Percentiles rank a stretch among this genome's conserved stretches.
Evolutionary conservation across 2,329 filamentous ascomycete species (phyloP).

Genomic region (Torrubiella hemipterigena): DNA sequence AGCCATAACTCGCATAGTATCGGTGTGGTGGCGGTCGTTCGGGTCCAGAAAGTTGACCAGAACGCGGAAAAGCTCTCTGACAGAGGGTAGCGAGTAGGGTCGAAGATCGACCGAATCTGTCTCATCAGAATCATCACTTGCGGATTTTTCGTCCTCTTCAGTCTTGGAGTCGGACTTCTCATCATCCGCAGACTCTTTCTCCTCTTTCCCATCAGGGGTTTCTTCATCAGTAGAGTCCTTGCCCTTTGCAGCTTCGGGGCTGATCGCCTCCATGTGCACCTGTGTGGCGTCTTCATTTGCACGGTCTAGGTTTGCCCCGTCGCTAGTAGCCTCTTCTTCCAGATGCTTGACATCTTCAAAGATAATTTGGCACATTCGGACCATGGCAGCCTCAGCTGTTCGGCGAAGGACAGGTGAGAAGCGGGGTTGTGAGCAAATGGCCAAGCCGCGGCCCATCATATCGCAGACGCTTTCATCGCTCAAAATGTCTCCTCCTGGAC

Average conservation of each 20-base stretch:
- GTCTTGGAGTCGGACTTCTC: slow-evolving; percentile 7
- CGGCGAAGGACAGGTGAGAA: slow-evolving; percentile 83
- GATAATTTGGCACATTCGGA: slow-evolving; percentile 98
- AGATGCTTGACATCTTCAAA: slow-evolving; percentile 86
- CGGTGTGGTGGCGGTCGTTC: slow-evolving; percentile 82
- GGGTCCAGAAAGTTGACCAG: slow-evolving; percentile 89
- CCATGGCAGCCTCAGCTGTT: slow-evolving; percentile 93
- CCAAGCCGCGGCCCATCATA: slow-evolving; percentile 97
- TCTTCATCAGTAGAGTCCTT: slow-evolving; percentile 3
- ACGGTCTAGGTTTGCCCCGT: slow-evolving; percentile 53
- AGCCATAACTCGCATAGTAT: slow-evolving; percentile 95
- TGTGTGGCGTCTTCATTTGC: slow-evolving; percentile 58
- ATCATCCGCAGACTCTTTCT: slow-evolving; percentile 2
- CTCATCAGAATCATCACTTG: slow-evolving; percentile 24
- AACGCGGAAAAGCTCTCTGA: slow-evolving; percentile 86
- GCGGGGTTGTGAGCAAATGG: slow-evolving; percentile 90
- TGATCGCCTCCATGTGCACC: slow-evolving; percentile 65
- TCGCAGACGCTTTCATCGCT: slow-evolving; percentile 97
- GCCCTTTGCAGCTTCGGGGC: slow-evolving; percentile 4
- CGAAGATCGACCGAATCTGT: slow-evolving; percentile 50
- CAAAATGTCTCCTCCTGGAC: slow-evolving; percentile 82
- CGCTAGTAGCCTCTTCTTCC: slow-evolving; percentile 61
- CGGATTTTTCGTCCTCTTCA: slow-evolving; percentile 6
- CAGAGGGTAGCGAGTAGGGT: slow-evolving; percentile 88
- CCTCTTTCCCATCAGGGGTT: slow-evolving; percentile 2